Evolutionary conservation across 345 rosid species (phyloP).

Genomic region (Erucastrum elatum): DNA sequence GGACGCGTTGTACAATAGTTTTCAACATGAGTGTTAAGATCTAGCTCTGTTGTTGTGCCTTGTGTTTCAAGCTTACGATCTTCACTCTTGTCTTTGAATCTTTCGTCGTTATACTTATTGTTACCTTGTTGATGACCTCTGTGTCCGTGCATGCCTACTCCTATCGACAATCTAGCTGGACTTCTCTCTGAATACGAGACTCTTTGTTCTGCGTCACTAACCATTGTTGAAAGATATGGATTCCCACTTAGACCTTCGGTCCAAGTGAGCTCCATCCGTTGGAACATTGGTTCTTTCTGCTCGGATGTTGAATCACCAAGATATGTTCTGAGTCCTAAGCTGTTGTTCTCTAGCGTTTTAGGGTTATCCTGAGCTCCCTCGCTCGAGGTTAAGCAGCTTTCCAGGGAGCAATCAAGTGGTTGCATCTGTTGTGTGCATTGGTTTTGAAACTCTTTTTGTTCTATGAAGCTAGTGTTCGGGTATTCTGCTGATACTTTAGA

Average conservation of each 20-base stretch:
- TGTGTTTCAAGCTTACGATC: conserved; percentile 40
- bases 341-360: conserved; percentile 53
- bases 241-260: conserved; percentile 49
- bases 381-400: conserved; percentile 82
- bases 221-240: conserved; percentile 51
- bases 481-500: conserved; percentile 74
- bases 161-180: conserved; percentile 57
- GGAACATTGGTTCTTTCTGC: conserved; percentile 50
- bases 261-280: conserved; percentile 60
- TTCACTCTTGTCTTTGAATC: conserved; percentile 34
- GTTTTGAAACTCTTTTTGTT: conserved; percentile 67
- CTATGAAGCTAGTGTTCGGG: conserved; percentile 63
- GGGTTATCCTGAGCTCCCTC: conserved; percentile 72
- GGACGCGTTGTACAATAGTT: conserved; percentile 54
- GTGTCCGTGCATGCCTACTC: conserved; percentile 61
- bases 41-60: conserved; percentile 54
- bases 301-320: conserved; percentile 43
- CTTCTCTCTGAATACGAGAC: conserved; percentile 45
- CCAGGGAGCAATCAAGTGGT: conserved; percentile 68
- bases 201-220: conserved; percentile 49
- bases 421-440: conserved; percentile 53
- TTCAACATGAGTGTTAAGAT: conserved; percentile 69
- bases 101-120: conserved; percentile 43
- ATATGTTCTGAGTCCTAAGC: conserved; percentile 60
- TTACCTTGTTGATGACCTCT: conserved; percentile 38